A percentile compares a stretch with the other conserved stretches of the same genome.
Conservation (phyloP, 352 stramenopile species). For the Phytophthora agathidicida region DNA sequence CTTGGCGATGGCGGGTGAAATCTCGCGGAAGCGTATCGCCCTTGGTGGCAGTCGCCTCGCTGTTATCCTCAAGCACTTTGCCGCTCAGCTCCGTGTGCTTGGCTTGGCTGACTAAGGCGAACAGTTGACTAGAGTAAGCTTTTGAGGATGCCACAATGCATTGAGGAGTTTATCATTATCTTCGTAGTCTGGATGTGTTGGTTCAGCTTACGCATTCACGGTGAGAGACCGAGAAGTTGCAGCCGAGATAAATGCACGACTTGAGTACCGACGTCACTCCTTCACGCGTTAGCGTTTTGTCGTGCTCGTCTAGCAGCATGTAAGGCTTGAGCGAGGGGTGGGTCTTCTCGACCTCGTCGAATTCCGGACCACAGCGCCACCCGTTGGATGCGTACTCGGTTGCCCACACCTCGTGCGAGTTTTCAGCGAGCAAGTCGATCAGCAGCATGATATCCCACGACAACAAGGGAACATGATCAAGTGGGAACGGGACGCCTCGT, state of each 20-base stretch:
- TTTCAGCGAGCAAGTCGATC: slow-evolving; percentile 71
- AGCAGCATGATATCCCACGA: slow-evolving; percentile 73
- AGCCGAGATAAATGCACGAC: slow-evolving; percentile 58
- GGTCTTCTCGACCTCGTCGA: slow-evolving; percentile 45
- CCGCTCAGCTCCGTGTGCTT: slow-evolving; percentile 47
- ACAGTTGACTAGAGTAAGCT: too few relatives aligned
- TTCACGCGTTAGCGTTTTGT: slow-evolving; percentile 57
- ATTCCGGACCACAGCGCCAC: slow-evolving; percentile 45
- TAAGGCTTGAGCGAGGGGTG: slow-evolving; percentile 71
- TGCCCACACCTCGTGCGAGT: slow-evolving; percentile 77
- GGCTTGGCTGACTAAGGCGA: slow-evolving; percentile 33
- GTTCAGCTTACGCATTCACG: slow-evolving; percentile 1
- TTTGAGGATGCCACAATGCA: background rate
- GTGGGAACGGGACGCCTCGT: slow-evolving; percentile 31
- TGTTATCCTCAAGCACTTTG: slow-evolving; percentile 63
- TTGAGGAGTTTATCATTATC: too few relatives aligned
- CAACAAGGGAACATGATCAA: slow-evolving; percentile 44
- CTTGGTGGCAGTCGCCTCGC: slow-evolving; percentile 60
- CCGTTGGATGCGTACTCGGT: slow-evolving; percentile 45
- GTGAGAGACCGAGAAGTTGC: slow-evolving; percentile 43
- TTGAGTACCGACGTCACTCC: slow-evolving; percentile 59
- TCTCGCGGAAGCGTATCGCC: slow-evolving; percentile 57
- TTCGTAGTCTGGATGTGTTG: too few relatives aligned
- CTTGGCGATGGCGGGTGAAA: slow-evolving; percentile 31
- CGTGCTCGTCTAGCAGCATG: slow-evolving; percentile 56